These are phyloP conservation scores for Aspergillus tamarii DNA, from an alignment of 2,329 filamentous ascomycete genomes.

Conservation along the genomic window DNA sequence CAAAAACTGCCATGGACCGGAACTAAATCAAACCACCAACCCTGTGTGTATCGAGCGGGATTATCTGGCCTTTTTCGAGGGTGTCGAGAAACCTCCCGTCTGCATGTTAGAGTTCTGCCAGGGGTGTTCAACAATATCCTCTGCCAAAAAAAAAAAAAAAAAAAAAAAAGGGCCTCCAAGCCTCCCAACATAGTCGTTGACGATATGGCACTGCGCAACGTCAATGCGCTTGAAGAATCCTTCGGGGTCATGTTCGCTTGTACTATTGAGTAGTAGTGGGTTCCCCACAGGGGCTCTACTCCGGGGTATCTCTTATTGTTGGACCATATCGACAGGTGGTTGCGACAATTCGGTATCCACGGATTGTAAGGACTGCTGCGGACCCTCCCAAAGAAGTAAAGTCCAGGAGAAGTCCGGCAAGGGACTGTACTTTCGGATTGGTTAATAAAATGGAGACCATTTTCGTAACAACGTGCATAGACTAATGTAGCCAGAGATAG, in stretches of 20 bases:
- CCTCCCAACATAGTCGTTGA: not conserved
- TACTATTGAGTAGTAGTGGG: not conserved
- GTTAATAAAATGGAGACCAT: not conserved
- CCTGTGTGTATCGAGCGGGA: not conserved
- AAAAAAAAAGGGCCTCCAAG: not conserved
- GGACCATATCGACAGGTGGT: not conserved
- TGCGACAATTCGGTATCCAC: not conserved
- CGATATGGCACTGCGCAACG: not conserved
- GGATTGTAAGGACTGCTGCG: not conserved
- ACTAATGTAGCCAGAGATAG: not conserved
- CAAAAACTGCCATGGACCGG: not conserved
- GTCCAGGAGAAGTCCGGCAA: not conserved
- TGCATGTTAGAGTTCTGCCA: not conserved
- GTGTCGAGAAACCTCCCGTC: not conserved
- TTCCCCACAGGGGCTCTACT: not conserved
- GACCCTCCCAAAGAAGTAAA: not conserved
- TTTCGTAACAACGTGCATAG: not conserved
- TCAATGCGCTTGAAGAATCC: not conserved
- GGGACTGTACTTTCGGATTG: not conserved
- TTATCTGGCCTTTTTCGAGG: not conserved
- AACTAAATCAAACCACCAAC: conserved; percentile 1
- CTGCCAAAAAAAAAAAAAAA: not conserved
- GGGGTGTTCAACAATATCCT: not conserved
- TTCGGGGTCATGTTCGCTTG: not conserved
- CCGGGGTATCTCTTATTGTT: not conserved